Evolutionary conservation across 169 alveolate species (phyloP).

Genomic region (Babesia ovis): DNA sequence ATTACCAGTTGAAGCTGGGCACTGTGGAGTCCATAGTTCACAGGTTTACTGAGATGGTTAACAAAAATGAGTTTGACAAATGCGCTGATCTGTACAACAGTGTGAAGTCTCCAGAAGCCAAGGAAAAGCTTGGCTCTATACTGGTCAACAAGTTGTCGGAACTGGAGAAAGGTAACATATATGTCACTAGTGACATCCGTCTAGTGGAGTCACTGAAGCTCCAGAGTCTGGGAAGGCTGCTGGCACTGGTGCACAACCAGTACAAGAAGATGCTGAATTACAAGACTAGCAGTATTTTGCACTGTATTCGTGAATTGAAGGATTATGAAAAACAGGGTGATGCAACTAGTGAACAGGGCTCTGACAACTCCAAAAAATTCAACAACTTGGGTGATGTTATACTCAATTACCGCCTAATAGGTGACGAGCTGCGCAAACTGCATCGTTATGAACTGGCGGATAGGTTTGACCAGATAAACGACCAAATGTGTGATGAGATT

Average conservation of each 20-base stretch:
- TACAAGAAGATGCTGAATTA: conserved; percentile 62
- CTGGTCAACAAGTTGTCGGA: conserved; percentile 23
- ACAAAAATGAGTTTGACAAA: conserved; percentile 37
- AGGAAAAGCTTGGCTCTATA: conserved; percentile 1
- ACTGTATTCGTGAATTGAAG: conserved; percentile 56
- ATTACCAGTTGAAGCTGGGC: conserved; percentile 23
- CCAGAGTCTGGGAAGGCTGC: conserved; percentile 53
- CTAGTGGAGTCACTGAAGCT: conserved; percentile 29
- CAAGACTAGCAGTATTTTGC: conserved; percentile 58
- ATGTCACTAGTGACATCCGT: conserved; percentile 39
- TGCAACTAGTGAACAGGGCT: not conserved
- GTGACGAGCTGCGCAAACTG: conserved; percentile 65
- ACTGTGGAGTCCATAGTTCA: conserved; percentile 5
- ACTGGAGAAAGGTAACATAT: conserved; percentile 22
- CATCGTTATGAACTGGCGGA: conserved; percentile 67
- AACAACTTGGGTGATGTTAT: conserved; percentile 63
- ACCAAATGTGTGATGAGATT: conserved; percentile 63
- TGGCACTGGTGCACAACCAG: conserved; percentile 42
- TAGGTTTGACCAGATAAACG: conserved; percentile 50
- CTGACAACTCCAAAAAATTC: conserved; percentile 18
- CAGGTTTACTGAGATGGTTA: conserved; percentile 17
- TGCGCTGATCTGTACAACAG: conserved; percentile 35
- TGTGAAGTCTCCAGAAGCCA: not conserved
- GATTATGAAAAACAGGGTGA: conserved; percentile 5
- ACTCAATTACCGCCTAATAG: conserved; percentile 47